Evolutionary conservation across 176 grass and related monocot species (phyloP).

Genomic region (Musa beccarii): DNA sequence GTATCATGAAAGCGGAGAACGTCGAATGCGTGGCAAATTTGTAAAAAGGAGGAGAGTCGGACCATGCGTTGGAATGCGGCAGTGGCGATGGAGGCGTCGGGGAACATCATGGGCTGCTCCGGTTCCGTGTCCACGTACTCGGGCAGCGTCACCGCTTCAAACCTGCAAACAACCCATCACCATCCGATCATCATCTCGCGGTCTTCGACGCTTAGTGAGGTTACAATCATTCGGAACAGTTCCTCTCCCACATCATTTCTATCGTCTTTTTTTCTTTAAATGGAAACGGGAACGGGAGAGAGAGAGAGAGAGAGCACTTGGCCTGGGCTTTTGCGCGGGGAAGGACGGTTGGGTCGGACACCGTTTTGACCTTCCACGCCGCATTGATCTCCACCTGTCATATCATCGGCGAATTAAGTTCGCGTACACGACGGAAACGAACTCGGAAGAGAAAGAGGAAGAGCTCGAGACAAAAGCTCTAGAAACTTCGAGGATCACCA

Average conservation of each 20-base stretch:
- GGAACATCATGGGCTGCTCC: slow-evolving; percentile 51
- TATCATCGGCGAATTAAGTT: background rate
- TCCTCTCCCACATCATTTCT: no score
- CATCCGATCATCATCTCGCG: background rate
- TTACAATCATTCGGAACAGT: background rate
- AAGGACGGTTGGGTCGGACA: slow-evolving; percentile 38
- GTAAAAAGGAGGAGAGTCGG: background rate
- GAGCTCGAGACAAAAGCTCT: background rate
- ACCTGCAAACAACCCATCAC: slow-evolving; percentile 40
- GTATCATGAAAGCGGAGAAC: no score
- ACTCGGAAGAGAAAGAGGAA: no score
- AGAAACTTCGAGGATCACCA: slow-evolving; percentile 35
- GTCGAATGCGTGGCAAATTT: background rate
- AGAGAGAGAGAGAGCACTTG: slow-evolving; percentile 33
- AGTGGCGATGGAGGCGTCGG: slow-evolving; percentile 23
- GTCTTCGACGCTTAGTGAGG: background rate
- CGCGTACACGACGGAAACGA: no score
- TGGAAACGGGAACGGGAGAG: background rate
- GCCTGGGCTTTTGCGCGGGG: slow-evolving; percentile 75
- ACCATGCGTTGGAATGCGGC: slow-evolving; percentile 56
- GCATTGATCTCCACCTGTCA: slow-evolving; percentile 60
- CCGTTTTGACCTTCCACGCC: slow-evolving; percentile 50
- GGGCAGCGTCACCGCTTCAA: slow-evolving; percentile 77
- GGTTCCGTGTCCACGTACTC: slow-evolving; percentile 44
- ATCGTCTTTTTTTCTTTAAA: no score